phyloP scores from a whole-genome alignment of 768 basidiomycete species.

The Phylloporus sp. region DNA sequence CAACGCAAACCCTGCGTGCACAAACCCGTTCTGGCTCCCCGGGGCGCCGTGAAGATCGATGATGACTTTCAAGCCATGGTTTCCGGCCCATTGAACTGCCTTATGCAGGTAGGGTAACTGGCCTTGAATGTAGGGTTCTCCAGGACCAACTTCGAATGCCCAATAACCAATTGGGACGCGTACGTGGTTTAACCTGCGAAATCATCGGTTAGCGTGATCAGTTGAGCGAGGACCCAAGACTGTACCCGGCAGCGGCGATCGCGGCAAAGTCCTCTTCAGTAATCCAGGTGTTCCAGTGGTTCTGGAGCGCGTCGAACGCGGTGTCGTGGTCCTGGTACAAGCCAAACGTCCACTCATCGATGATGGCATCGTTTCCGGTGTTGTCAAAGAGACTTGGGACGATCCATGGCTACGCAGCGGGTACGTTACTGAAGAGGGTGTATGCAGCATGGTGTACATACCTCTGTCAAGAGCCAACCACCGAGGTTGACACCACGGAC shows the following conservation, averaged over 20 bases:
- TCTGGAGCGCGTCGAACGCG: constrained; percentile 49
- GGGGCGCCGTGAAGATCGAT: constrained; percentile 79
- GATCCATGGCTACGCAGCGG: constrained; percentile 65
- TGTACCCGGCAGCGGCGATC: constrained; percentile 72
- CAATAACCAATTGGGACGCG: constrained; percentile 87
- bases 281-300: constrained; percentile 84
- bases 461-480: constrained; percentile 57
- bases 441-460: constrained; percentile 16
- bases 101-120: constrained; percentile 66
- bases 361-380: constrained; percentile 48
- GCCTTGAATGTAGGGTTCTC: constrained; percentile 77
- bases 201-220: constrained; percentile 6
- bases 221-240: not conserved
- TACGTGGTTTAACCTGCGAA: constrained; percentile 71
- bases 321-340: constrained; percentile 50
- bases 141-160: constrained; percentile 76
- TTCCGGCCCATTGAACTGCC: constrained; percentile 67
- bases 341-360: constrained; percentile 80
- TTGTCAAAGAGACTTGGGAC: constrained; percentile 69
- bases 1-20: constrained; percentile 1
- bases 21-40: constrained; percentile 79
- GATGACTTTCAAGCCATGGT: constrained; percentile 73
- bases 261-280: constrained; percentile 73
- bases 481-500: constrained; percentile 85
- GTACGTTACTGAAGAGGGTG: constrained; percentile 34